Base-by-base conservation (phyloP, 768 basidiomycete genomes). In the Hemileccinum impolitum region DNA sequence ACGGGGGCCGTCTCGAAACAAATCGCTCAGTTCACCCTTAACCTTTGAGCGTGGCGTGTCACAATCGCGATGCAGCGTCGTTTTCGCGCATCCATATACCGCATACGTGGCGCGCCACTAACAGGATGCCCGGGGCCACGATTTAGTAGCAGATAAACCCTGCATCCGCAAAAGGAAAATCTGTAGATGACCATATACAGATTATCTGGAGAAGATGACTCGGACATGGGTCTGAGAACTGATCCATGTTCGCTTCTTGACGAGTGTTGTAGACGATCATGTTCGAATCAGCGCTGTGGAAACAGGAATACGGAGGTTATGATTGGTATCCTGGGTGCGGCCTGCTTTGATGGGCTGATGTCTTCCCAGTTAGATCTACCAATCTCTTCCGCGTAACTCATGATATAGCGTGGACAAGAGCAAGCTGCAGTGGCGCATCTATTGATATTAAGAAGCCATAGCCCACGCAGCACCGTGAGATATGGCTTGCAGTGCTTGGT, bases 351-450 rank as follows among this genome's bases (percentile, higher is more conserved):
- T 39, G 12, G 21, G 36, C 23, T 23, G 14, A 43, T 23, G 36
- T 6, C 31, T 51, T 48, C 46, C 19, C n/a, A 32, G 31, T 26
- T 25, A 36, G 45, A 47, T 47, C 39, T 46, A 41, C 6, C 19
- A 23, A 30, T 30, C 28, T 30, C 28, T 3, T 30, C 28, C 9
- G 28, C 28, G 8, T 30, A 30, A 9, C 26, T 28, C 28, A 30
- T 30, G 28, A 23, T 23, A 23, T 23, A 23, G 23, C 23, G 9
- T 30, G 32, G 30, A 36, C 21, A n/a, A 39, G 26, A 47, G 31
- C 43, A 31, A 48, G 54, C 50, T 54, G 50, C 52, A 39, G 64
- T 64, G 63, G 64, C 64, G 64, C 48, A 55, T 56, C 41, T 43
- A 59, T 48, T 26, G 36, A 52, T 34, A 48, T 37, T 15, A 39